A percentile compares a stretch with the other conserved stretches of the same genome.
These are phyloP conservation scores for Chaetomium sp. DNA, from an alignment of 2,329 filamentous ascomycete species.

Conservation along the genomic window DNA sequence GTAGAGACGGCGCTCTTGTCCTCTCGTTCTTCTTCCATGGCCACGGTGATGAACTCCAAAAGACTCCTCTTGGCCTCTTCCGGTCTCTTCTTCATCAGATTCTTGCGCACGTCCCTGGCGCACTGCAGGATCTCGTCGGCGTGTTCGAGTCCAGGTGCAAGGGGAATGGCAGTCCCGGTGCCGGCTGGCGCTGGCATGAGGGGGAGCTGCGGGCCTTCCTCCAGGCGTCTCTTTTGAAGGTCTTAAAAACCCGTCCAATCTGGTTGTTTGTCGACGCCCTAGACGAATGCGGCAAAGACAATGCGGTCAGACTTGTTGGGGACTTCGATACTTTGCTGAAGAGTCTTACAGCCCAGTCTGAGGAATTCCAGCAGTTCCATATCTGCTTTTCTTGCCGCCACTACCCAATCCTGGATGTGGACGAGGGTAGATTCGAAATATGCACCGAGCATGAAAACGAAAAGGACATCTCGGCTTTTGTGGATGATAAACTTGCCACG, in stretches of 20 bases:
- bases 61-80: constrained; percentile 40
- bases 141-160: constrained; percentile 25
- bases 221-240: constrained; percentile 28
- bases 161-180: constrained; percentile 21
- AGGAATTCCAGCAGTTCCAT: constrained; percentile 18
- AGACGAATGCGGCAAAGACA: constrained; percentile 40
- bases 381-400: constrained; percentile 43
- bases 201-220: constrained; percentile 34
- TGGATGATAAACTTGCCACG: constrained; percentile 32
- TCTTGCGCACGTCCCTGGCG: constrained; percentile 35
- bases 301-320: constrained; percentile 30
- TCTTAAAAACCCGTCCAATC: constrained; percentile 31
- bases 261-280: constrained; percentile 42
- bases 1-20: constrained; percentile 13
- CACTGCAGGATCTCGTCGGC: constrained; percentile 30
- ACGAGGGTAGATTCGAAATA: constrained; percentile 34
- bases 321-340: constrained; percentile 35
- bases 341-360: constrained; percentile 20
- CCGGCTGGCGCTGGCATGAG: constrained; percentile 38
- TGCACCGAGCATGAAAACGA: constrained; percentile 39
- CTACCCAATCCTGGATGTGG: constrained; percentile 36
- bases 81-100: constrained; percentile 42
- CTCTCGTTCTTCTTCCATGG: constrained; percentile 45
- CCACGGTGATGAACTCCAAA: constrained; percentile 40
- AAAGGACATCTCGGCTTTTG: constrained; percentile 38